These are phyloP conservation scores for Yamadazyma phyllophila DNA, from an alignment of 805 yeast genomes.

Conservation along the genomic window DNA sequence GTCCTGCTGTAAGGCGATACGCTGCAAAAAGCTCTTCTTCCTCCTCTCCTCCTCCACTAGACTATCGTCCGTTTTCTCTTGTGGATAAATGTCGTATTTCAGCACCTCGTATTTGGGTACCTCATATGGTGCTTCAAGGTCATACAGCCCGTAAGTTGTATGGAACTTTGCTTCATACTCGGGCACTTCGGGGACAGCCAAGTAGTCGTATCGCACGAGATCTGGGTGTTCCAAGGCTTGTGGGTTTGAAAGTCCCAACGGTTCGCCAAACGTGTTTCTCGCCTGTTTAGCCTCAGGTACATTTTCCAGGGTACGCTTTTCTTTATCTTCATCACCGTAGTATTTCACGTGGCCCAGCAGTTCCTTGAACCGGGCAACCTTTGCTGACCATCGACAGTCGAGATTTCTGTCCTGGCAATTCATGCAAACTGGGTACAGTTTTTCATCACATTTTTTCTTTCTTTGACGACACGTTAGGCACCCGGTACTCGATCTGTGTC, in stretches of 20 bases:
- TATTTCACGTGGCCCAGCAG: slow-evolving; percentile 24
- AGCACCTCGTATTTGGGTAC: no score
- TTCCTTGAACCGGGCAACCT: slow-evolving; percentile 21
- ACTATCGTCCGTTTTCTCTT: neutral
- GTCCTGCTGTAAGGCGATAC: slow-evolving; percentile 41
- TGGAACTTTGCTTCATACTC: neutral
- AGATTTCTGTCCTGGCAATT: slow-evolving; percentile 22
- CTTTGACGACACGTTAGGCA: slow-evolving; percentile 30
- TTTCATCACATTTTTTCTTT: slow-evolving; percentile 32
- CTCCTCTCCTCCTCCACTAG: neutral
- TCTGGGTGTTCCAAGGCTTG: neutral
- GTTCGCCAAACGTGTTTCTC: neutral
- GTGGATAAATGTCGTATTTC: neutral
- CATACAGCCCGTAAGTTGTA: neutral
- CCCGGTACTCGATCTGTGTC: slow-evolving; percentile 28
- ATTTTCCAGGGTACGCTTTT: neutral
- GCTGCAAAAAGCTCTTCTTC: slow-evolving; percentile 15
- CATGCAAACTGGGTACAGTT: slow-evolving; percentile 28
- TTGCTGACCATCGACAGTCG: slow-evolving; percentile 27
- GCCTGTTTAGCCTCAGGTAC: neutral
- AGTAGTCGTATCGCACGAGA: neutral
- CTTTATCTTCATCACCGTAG: slow-evolving; percentile 14
- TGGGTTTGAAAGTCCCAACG: no score
- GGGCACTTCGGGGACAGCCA: neutral
- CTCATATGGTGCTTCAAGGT: neutral